Conservation (phyloP, 2,329 filamentous ascomycete species). For the Aspergillus felis region DNA sequence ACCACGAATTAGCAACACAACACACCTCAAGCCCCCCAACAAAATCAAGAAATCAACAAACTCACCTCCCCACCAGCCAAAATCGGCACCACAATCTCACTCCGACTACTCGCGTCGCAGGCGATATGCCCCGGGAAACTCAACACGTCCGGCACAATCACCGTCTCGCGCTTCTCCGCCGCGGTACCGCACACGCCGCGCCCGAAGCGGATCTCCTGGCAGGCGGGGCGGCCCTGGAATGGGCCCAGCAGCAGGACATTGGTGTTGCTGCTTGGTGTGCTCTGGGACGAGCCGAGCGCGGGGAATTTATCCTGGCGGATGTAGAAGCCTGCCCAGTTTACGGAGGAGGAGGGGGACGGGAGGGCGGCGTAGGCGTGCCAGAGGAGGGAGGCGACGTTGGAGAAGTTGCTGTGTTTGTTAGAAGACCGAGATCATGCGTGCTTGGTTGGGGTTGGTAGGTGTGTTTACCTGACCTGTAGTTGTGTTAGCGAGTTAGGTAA, state of each 20-base stretch:
- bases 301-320: constrained; percentile 43
- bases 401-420: constrained; percentile 36
- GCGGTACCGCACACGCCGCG: constrained; percentile 47
- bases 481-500: neutral
- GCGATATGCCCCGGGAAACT: constrained; percentile 48
- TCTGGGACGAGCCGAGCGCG: constrained; percentile 15
- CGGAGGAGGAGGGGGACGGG: constrained; percentile 38
- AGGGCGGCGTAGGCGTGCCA: constrained; percentile 47
- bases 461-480: constrained; percentile 28
- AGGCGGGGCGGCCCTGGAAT: constrained; percentile 48
- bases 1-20: neutral
- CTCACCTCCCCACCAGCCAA: constrained; percentile 37
- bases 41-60: constrained; percentile 6
- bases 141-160: constrained; percentile 43
- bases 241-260: constrained; percentile 42
- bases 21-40: neutral
- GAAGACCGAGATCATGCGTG: neutral
- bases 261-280: constrained; percentile 12
- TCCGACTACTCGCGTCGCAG: constrained; percentile 46
- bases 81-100: constrained; percentile 50
- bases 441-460: neutral
- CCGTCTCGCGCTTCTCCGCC: constrained; percentile 35
- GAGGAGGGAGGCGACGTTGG: constrained; percentile 47
- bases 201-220: constrained; percentile 45
- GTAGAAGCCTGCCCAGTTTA: constrained; percentile 50